A percentile compares a stretch with the other conserved stretches of the same genome.
Conservation (phyloP, 2,329 filamentous ascomycete species). For the Ceratocystis eucalypticola region DNA sequence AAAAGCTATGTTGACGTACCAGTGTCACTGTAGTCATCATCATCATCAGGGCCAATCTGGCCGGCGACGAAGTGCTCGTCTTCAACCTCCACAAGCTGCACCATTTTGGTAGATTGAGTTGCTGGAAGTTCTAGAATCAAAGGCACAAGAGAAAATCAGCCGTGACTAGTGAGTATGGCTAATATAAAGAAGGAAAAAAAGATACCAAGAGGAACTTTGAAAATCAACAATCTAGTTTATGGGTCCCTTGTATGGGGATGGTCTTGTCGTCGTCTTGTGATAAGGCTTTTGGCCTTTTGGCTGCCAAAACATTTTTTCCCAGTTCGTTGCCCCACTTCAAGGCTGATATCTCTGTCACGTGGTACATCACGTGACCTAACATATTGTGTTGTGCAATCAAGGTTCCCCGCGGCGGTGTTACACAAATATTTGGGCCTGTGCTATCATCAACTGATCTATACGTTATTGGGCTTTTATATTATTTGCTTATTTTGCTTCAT, state of each 20-base stretch:
- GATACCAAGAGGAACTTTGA: conserved; percentile 12
- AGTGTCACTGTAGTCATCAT: conserved; percentile 86
- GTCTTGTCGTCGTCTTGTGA: conserved; percentile 1
- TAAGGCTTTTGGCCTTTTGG: neutral
- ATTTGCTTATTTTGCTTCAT: neutral
- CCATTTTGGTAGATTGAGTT: conserved; percentile 47
- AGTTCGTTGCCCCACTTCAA: neutral
- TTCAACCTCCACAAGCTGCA: conserved; percentile 91
- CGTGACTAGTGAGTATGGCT: neutral
- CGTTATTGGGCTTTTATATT: neutral
- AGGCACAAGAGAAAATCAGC: neutral
- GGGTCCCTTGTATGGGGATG: too few species aligned
- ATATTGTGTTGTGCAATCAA: too few species aligned
- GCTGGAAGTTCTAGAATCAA: neutral
- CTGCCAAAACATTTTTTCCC: conserved; percentile 7
- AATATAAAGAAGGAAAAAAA: neutral
- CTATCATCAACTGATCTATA: neutral
- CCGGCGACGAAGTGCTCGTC: conserved; percentile 81
- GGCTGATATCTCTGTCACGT: neutral
- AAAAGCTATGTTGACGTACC: conserved; percentile 42
- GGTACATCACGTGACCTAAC: neutral
- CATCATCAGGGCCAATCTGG: conserved; percentile 58
- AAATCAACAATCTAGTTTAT: too few species aligned
- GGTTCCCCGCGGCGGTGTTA: neutral
- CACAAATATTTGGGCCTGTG: neutral